phyloP scores from a whole-genome alignment of 148 eudicot species.

The Diospyros lotus region DNA sequence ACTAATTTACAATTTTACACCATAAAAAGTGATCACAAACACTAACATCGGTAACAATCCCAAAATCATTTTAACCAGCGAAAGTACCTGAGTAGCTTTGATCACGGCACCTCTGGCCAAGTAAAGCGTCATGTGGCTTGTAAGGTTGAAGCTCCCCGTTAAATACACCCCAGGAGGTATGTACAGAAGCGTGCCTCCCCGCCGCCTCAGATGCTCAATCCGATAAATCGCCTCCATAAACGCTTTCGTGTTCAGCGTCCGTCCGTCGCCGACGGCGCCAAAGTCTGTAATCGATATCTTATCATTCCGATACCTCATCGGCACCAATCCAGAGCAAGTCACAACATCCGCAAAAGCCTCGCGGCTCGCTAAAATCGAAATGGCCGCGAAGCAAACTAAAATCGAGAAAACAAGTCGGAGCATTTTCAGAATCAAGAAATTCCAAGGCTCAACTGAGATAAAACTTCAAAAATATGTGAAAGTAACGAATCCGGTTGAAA shows the following conservation, averaged over 20 bases:
- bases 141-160: constrained; percentile 71
- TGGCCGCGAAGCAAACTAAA: constrained; percentile 11
- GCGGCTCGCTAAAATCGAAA: background rate
- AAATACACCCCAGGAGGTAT: constrained; percentile 79
- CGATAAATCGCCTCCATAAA: constrained; percentile 65
- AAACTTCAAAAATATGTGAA: background rate
- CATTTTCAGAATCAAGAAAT: constrained; percentile 15
- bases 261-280: constrained; percentile 87
- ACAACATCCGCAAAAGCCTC: constrained; percentile 22
- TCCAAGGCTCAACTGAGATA: background rate
- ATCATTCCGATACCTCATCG: constrained; percentile 55
- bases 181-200: constrained; percentile 77
- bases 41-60: background rate
- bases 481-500: background rate
- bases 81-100: constrained; percentile 77
- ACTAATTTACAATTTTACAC: background rate
- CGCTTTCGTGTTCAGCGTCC: constrained; percentile 75
- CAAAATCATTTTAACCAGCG: background rate
- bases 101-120: constrained; percentile 83
- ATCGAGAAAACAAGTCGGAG: background rate
- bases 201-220: constrained; percentile 56
- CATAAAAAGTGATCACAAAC: background rate
- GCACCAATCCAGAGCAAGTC: constrained; percentile 81
- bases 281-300: constrained; percentile 69
- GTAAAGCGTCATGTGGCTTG: constrained; percentile 89